These are phyloP conservation scores for Cornus suecica DNA, from an alignment of 148 eudicot genomes.

Conservation along the genomic window DNA sequence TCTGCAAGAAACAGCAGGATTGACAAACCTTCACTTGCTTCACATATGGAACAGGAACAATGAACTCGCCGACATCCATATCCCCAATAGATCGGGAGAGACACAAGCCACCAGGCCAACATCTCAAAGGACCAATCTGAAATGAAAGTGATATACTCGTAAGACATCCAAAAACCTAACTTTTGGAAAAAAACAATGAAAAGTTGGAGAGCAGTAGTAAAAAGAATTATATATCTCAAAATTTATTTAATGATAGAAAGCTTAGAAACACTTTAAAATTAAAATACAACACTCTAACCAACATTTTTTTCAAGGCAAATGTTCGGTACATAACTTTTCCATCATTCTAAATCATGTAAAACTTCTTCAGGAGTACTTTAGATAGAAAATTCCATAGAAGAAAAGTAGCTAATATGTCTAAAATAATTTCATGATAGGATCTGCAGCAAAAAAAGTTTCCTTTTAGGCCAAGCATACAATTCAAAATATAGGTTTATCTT, in stretches of 20 bases:
- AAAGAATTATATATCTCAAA: not conserved
- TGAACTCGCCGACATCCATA: constrained; percentile 97
- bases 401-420: too few relatives aligned
- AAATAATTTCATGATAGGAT: too few relatives aligned
- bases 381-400: too few relatives aligned
- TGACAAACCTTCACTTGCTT: constrained; percentile 92
- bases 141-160: constrained; percentile 12
- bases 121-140: constrained; percentile 97
- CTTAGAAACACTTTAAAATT: not conserved
- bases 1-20: not conserved
- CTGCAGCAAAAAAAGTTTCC: not conserved
- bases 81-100: constrained; percentile 96
- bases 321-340: too few relatives aligned
- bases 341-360: too few relatives aligned
- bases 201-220: not conserved
- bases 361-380: too few relatives aligned
- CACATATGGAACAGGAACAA: constrained; percentile 91
- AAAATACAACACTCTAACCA: too few relatives aligned
- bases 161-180: not conserved
- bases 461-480: not conserved
- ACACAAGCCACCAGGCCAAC: constrained; percentile 99
- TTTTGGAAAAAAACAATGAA: not conserved
- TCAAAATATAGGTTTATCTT: not conserved
- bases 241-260: not conserved
- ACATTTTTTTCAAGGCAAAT: too few relatives aligned